A percentile compares a stretch with the other conserved stretches of the same genome.
Conservation (phyloP, 129 eudicot genomes). For the Tagetes erecta region DNA sequence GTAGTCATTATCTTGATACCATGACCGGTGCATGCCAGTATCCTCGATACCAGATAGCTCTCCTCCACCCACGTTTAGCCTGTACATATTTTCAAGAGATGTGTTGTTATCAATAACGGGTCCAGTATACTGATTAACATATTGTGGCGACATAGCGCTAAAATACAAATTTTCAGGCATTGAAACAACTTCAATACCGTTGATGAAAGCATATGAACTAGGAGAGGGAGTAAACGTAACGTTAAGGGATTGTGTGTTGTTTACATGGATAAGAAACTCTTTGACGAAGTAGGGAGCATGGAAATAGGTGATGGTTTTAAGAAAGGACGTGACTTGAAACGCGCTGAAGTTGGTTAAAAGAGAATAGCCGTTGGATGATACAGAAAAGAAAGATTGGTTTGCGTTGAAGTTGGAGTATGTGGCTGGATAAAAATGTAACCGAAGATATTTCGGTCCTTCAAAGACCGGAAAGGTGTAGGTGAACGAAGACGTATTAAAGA, state of each 20-base stretch:
- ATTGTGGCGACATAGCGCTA: too few species aligned
- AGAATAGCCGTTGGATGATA: not conserved
- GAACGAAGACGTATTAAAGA: too few species aligned
- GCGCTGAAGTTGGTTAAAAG: constrained; percentile 5
- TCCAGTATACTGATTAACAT: too few species aligned
- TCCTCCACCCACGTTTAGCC: constrained; percentile 61
- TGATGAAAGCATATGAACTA: constrained; percentile 22
- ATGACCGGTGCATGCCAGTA: constrained; percentile 44
- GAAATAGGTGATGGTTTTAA: not conserved
- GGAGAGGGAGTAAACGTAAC: constrained; percentile 3
- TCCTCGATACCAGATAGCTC: constrained; percentile 39
- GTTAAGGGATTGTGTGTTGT: not conserved
- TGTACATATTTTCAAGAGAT: constrained; percentile 6
- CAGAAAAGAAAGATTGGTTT: not conserved
- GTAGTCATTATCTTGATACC: constrained; percentile 52
- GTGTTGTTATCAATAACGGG: too few species aligned
- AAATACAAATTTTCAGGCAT: too few species aligned
- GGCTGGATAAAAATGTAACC: too few species aligned
- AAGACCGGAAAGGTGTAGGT: too few species aligned
- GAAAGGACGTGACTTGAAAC: not conserved
- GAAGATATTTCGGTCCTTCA: too few species aligned
- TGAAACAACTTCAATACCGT: constrained; percentile 6
- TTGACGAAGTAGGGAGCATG: constrained; percentile 2
- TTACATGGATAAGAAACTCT: constrained; percentile 6
- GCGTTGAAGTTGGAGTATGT: not conserved